Percentiles rank a stretch among this genome's conserved stretches.
Evolutionary conservation across 164 flowering plant species (phyloP).

Genomic region (Magnolia changhungtana): DNA sequence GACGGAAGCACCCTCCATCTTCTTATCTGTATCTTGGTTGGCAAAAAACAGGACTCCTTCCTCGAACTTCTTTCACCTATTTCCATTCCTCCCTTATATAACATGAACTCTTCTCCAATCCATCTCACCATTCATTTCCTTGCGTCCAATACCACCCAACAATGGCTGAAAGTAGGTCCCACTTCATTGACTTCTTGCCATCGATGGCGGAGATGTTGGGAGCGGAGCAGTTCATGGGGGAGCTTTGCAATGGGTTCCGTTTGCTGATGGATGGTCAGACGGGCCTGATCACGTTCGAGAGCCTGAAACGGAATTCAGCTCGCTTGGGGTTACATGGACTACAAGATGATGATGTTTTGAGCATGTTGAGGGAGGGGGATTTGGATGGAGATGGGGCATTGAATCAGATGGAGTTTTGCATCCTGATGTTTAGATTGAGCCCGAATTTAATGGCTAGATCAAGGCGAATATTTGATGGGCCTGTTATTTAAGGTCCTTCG

Average conservation of each 20-base stretch:
- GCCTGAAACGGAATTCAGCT: conserved; percentile 33
- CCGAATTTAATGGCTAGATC: conserved; percentile 39
- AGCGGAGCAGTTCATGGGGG: conserved; percentile 28
- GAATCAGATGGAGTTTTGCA: conserved; percentile 54
- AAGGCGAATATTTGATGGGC: conserved; percentile 16
- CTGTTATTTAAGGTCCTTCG: conserved; percentile 2
- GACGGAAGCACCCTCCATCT: neutral
- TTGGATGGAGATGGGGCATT: conserved; percentile 52
- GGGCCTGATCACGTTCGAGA: conserved; percentile 33
- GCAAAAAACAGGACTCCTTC: neutral
- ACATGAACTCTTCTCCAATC: neutral
- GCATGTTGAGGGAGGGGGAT: conserved; percentile 56
- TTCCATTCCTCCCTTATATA: conserved; percentile 2
- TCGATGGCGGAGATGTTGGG: conserved; percentile 34
- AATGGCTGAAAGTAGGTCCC: conserved; percentile 15
- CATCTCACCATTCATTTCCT: neutral
- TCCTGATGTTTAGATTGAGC: conserved; percentile 56
- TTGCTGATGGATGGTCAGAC: conserved; percentile 29
- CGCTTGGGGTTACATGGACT: conserved; percentile 25
- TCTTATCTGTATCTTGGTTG: conserved; percentile 11
- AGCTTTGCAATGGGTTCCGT: conserved; percentile 38
- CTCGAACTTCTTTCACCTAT: neutral
- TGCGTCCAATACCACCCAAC: neutral
- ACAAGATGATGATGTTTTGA: conserved; percentile 26
- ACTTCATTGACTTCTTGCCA: conserved; percentile 34